Evolutionary conservation across 805 yeast genomes (phyloP), one percentile per base, ranked within the genome.

Genomic region (Teunomyces kruisii): DNA sequence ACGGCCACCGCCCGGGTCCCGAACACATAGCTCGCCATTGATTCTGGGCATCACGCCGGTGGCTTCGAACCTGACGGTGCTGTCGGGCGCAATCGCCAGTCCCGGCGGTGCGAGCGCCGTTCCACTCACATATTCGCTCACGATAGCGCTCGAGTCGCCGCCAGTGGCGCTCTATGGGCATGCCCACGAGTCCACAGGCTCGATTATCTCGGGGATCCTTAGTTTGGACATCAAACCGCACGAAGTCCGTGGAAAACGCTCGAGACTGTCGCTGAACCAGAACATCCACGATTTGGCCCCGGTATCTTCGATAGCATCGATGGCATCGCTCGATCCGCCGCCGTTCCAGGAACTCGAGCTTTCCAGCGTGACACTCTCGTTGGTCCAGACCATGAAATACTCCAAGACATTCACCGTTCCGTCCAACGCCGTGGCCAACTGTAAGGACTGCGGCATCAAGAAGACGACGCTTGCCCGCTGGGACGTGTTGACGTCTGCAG

Each of bases 101-200:
- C 3, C 5, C 12, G 28, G 28, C 3, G 3, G 26, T 3, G 28
- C 12, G 3, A 8, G 33, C 33, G 17, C 4, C 9, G 2, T 7
- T 31, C 33, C 33, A 9, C 17, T 35, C 9, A 35, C 38, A 8
- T 35, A 35, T 9, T 12, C 38, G 28, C 64, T 88, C 9, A 60
- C 81, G 0, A 75, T 91, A 28, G 74, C 75, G 31, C 70, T 94
- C 16, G 99, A 94, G 60, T 84, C 95, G 1, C 98, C 98, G 1
- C 99, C 99, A 0, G 75, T 91, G 31, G 80, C 88, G 38, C 68
- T 94, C 44, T 92, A 87, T 58, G 99, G 99, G 0, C 65, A 76
- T 0, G 86, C 91, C 2, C 63, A 67, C 7, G 94, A 88, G 47
- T 82, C 94, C 1, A 76, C 95, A 0, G 99, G 99, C 1, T 86